Conservation (phyloP, 2,329 filamentous ascomycete genomes). For the Thelonectria discophora region DNA sequence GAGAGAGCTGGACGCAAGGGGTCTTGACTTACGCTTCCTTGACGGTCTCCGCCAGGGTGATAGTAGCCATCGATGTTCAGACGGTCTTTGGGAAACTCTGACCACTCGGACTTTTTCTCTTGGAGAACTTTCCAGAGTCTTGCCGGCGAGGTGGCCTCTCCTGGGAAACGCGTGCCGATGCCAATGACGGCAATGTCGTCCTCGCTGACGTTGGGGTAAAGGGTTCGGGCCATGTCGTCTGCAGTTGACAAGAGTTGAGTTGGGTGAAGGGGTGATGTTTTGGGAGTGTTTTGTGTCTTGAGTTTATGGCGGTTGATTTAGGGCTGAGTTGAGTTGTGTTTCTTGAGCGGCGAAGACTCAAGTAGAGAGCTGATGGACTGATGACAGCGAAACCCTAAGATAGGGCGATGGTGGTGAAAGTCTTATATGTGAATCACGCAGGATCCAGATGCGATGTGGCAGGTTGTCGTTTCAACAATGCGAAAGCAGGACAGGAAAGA, state of each 20-base stretch:
- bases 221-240: neutral
- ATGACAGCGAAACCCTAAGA: neutral
- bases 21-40: constrained; percentile 55
- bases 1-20: neutral
- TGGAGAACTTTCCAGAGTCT: constrained; percentile 60
- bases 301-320: neutral
- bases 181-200: constrained; percentile 63
- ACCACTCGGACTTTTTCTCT: constrained; percentile 56
- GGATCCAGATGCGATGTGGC: neutral
- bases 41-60: constrained; percentile 60
- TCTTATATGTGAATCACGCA: neutral
- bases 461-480: neutral
- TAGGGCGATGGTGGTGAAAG: neutral
- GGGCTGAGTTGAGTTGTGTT: neutral
- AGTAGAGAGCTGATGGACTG: neutral
- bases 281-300: neutral
- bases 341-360: neutral
- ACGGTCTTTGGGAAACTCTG: constrained; percentile 57
- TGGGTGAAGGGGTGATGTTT: neutral
- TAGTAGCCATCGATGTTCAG: constrained; percentile 64
- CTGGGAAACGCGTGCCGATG: constrained; percentile 61
- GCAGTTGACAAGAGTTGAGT: neutral
- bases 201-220: constrained; percentile 23
- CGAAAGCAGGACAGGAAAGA: neutral
- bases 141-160: constrained; percentile 54